Evolutionary conservation across 2,329 filamentous ascomycete species (phyloP).

Genomic region (Eutypa lata): DNA sequence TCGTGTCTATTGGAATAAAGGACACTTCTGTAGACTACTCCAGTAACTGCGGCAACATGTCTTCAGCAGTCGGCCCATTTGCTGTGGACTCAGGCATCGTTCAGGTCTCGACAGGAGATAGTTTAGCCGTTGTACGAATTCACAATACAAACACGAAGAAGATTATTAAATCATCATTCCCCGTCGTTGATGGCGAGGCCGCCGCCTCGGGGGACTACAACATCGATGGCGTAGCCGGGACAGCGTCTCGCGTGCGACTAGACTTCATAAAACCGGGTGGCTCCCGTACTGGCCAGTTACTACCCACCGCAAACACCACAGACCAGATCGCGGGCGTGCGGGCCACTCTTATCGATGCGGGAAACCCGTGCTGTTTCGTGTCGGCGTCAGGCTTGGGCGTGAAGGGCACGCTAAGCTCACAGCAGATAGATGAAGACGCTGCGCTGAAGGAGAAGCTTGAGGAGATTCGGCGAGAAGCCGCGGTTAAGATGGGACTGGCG

Average conservation of each 20-base stretch:
- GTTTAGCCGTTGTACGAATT: too few relatives aligned
- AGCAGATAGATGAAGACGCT: conserved; percentile 28
- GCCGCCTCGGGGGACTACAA: conserved; percentile 29
- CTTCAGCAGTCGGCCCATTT: conserved; percentile 53
- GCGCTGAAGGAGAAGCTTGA: conserved; percentile 31
- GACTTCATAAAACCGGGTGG: conserved; percentile 38
- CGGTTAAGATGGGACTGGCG: conserved; percentile 36
- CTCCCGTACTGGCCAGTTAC: conserved; percentile 35
- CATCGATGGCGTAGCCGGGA: conserved; percentile 40
- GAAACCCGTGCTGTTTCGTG: conserved; percentile 41
- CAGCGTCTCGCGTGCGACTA: conserved; percentile 32
- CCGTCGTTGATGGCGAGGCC: conserved; percentile 20
- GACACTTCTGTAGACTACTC: conserved; percentile 51
- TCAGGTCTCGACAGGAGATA: not conserved
- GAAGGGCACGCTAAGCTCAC: conserved; percentile 15
- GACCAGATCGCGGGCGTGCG: conserved; percentile 29
- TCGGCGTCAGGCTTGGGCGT: conserved; percentile 28
- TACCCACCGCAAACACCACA: conserved; percentile 36
- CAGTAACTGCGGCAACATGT: conserved; percentile 62
- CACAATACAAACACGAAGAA: conserved; percentile 31
- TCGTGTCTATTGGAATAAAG: conserved; percentile 52
- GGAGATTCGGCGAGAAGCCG: conserved; percentile 33
- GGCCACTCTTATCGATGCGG: conserved; percentile 38
- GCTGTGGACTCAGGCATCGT: conserved; percentile 28
- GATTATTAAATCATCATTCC: conserved; percentile 35